Evolutionary conservation across 2,329 filamentous ascomycete genomes (phyloP).

Genomic region (Arthroderma uncinatum): DNA sequence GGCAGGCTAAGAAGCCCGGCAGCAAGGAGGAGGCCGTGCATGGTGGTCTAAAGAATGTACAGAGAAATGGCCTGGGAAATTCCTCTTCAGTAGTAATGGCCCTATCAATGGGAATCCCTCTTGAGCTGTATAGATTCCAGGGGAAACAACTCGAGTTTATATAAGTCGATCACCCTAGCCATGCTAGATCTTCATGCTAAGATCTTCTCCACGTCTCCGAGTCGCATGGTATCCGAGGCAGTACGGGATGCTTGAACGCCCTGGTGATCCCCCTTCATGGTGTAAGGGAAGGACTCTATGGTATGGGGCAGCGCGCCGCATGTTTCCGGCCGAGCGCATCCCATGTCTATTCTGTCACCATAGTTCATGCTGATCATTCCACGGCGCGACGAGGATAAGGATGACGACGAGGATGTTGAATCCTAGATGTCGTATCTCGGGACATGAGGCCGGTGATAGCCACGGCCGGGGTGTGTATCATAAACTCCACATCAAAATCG

Average conservation of each 20-base stretch:
- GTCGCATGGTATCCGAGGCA: not conserved
- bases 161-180: not conserved
- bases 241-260: not conserved
- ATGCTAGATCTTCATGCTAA: not conserved
- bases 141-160: not conserved
- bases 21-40: constrained; percentile 13
- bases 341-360: not conserved
- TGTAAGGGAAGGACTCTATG: not conserved
- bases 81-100: not conserved
- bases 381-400: not conserved
- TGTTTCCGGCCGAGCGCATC: constrained; percentile 1
- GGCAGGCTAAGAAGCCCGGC: constrained; percentile 12
- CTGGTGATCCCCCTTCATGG: not conserved
- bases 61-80: not conserved
- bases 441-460: constrained; percentile 58
- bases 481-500: not conserved
- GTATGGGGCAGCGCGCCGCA: not conserved
- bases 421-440: not conserved
- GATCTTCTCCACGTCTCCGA: not conserved
- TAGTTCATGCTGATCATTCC: constrained; percentile 3
- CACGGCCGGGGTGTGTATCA: constrained; percentile 59
- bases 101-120: not conserved
- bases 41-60: constrained; percentile 3
- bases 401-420: not conserved
- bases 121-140: not conserved